Evolutionary conservation across 768 basidiomycete species (phyloP).

Genomic region (Rhodotorula sphaerocarpa): DNA sequence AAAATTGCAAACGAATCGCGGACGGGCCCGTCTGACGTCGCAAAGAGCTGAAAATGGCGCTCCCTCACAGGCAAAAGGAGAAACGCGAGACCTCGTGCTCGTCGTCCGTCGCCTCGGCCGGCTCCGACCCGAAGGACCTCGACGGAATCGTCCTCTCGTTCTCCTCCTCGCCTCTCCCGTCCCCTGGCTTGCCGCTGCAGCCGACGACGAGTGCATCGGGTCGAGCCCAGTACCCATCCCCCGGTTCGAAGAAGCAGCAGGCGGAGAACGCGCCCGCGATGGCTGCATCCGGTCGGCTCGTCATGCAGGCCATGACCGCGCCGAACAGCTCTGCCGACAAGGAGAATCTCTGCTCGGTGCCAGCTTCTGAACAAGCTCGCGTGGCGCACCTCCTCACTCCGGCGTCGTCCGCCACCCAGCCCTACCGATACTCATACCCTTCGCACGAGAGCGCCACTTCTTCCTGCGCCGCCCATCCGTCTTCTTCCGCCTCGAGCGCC

Average conservation of each 20-base stretch:
- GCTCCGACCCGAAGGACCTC: conserved; percentile 23
- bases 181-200: conserved; percentile 4
- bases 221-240: not conserved
- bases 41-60: not conserved
- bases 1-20: too few relatives aligned
- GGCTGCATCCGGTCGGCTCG: not conserved
- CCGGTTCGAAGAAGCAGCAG: conserved; percentile 9
- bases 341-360: conserved; percentile 13
- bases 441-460: not conserved
- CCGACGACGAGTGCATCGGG: not conserved
- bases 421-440: conserved; percentile 19
- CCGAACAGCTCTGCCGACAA: conserved; percentile 1
- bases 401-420: not conserved
- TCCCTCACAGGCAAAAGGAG: conserved; percentile 30
- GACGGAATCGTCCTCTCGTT: conserved; percentile 25
- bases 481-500: not conserved
- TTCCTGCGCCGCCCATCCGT: not conserved
- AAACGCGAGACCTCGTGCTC: conserved; percentile 23
- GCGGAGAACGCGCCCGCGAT: not conserved
- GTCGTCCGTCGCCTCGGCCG: conserved; percentile 23
- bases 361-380: not conserved
- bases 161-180: conserved; percentile 19
- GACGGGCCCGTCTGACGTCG: not conserved
- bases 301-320: not conserved
- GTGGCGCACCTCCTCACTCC: not conserved